These are phyloP conservation scores for Neoarthrinium moseri DNA, from an alignment of 2,329 filamentous ascomycete species.

Conservation along the genomic window DNA sequence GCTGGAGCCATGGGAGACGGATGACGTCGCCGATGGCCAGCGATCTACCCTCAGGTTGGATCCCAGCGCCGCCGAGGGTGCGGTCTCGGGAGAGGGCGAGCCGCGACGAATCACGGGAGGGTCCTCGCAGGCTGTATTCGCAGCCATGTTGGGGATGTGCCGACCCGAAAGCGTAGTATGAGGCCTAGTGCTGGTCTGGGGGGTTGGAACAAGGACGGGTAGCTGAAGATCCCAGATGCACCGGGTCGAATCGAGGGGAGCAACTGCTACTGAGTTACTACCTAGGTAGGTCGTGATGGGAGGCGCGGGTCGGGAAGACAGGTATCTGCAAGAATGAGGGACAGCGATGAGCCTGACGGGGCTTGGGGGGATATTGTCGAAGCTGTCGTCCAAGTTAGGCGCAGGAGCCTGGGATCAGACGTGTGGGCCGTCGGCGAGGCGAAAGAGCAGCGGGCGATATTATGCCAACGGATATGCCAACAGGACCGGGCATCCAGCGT, in stretches of 20 bases:
- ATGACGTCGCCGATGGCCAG: conserved; percentile 62
- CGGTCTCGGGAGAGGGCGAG: conserved; percentile 64
- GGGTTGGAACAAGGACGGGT: background rate
- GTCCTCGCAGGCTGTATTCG: conserved; percentile 31
- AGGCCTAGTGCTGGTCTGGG: background rate
- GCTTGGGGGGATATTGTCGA: background rate
- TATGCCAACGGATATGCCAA: no score
- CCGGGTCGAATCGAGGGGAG: no score
- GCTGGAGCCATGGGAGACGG: conserved; percentile 56
- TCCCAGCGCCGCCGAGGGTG: conserved; percentile 62
- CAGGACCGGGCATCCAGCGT: background rate
- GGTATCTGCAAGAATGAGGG: background rate
- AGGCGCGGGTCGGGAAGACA: no score
- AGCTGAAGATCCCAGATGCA: no score
- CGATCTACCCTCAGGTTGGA: conserved; percentile 59
- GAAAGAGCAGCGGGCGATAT: conserved; percentile 1
- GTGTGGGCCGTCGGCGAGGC: background rate
- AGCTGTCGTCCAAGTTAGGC: no score
- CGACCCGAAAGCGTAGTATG: background rate
- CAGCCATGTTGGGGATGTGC: conserved; percentile 29
- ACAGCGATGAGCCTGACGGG: background rate
- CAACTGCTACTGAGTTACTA: no score
- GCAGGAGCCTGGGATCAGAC: background rate
- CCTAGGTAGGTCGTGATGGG: no score
- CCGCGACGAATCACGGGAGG: conserved; percentile 43